Evolutionary conservation across 768 basidiomycete species (phyloP), one percentile per base, ranked within the genome.

Genomic region (Termitomyces sp.): DNA sequence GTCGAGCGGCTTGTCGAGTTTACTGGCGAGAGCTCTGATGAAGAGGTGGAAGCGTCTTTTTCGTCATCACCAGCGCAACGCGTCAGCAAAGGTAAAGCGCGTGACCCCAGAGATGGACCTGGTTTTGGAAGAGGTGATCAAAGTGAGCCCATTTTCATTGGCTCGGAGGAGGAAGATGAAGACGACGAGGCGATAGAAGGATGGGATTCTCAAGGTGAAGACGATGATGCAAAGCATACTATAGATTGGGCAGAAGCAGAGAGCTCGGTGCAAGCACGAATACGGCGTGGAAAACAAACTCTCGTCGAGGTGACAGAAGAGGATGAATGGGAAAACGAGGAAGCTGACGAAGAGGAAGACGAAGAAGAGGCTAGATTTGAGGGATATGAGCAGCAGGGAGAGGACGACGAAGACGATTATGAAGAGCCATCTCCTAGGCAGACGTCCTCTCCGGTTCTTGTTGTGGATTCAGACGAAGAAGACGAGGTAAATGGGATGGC

Each of bases 41-140:
- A 63, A 26, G 71, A 69, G 45, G 71, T 73, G 9, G 80, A 86
- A 51, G 82, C 84, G 64, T 83, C 85, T 0, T 85, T 86, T 70
- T 81, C 80, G 12, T 79, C 81, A 47, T 67, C 81, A 46, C 76
- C 74, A 56, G 78, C 78, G 39, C 79, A 82, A 58, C 79, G 80
- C 48, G 69, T 64, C 33, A 71, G 69, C 22, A 83, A 82, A 66
- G 87, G 86, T 32, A 88, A 87, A 66, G 81, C 77, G 51, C 79
- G 86, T 50, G 86, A 86, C 65, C 81, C 82, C 9, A 72, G 82
- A 47, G 84, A 86, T 62, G 86, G 84, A 6, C 80, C 83, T 43
- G 83, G 83, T 4, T 72, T 83, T 34, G 72, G 74, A 24, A 69
- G 66, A 42, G 75, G 71, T 43, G 72, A 69, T 34, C 66, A 68